Conservation (phyloP, 306 rosid species). For the Dryas octopetala region DNA sequence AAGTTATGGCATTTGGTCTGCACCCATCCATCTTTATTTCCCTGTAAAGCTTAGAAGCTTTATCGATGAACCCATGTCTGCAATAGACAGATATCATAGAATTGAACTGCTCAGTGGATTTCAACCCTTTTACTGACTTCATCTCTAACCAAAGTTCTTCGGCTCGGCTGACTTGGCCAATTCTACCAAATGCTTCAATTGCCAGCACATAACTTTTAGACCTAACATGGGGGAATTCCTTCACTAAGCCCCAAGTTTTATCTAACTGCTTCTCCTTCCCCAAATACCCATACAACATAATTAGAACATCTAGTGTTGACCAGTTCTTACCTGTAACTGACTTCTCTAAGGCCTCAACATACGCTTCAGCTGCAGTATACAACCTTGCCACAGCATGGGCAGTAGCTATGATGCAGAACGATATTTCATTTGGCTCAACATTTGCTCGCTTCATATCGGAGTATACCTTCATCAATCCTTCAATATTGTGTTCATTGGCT, state of each 20-base stretch:
- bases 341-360: slow-evolving; percentile 73
- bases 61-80: slow-evolving; percentile 64
- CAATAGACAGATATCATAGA: slow-evolving; percentile 70
- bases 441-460: slow-evolving; percentile 57
- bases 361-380: slow-evolving; percentile 66
- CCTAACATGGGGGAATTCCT: slow-evolving; percentile 62
- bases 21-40: slow-evolving; percentile 57
- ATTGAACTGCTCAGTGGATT: slow-evolving; percentile 71
- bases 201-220: slow-evolving; percentile 75
- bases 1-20: slow-evolving; percentile 85
- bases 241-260: slow-evolving; percentile 61
- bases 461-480: slow-evolving; percentile 61
- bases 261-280: slow-evolving; percentile 71
- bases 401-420: slow-evolving; percentile 78
- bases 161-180: slow-evolving; percentile 56
- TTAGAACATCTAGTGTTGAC: slow-evolving; percentile 76
- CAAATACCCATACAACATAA: slow-evolving; percentile 70
- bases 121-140: slow-evolving; percentile 58
- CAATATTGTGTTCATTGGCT: slow-evolving; percentile 72
- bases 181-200: slow-evolving; percentile 85
- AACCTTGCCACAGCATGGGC: slow-evolving; percentile 82
- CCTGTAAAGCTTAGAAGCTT: slow-evolving; percentile 56
- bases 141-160: slow-evolving; percentile 88
- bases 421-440: slow-evolving; percentile 82
- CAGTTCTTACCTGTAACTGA: slow-evolving; percentile 67